Conservation (phyloP, 305 asterid species). For the Galium porrigens region DNA sequence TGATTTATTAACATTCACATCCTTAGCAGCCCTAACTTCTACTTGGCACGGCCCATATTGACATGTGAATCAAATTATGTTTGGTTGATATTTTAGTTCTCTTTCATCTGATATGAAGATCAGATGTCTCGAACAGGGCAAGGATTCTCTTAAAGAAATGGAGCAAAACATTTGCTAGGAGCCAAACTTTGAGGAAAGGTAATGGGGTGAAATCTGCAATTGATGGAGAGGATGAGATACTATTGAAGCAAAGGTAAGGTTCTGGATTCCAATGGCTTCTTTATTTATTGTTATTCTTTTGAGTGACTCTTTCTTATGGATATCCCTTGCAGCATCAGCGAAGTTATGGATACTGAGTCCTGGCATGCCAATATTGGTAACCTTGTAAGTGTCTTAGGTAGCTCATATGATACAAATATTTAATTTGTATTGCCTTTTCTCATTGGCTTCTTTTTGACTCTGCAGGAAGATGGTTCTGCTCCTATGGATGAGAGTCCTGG, state of each 20-base stretch:
- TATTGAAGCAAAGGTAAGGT: constrained; percentile 75
- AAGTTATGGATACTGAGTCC: constrained; percentile 57
- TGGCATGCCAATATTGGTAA: constrained; percentile 42
- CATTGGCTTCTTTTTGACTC: constrained; percentile 19
- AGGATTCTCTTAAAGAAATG: constrained; percentile 53
- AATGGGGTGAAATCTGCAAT: constrained; percentile 44
- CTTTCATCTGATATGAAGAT: constrained; percentile 68
- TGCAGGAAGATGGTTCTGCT: constrained; percentile 44
- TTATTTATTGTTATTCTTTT: constrained; percentile 9
- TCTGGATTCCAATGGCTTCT: constrained; percentile 9
- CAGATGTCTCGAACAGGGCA: constrained; percentile 96
- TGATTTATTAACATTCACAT: neutral
- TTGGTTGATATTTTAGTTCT: constrained; percentile 28
- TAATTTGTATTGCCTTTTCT: constrained; percentile 11
- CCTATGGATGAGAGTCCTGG: constrained; percentile 36
- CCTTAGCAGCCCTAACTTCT: neutral
- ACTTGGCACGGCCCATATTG: neutral
- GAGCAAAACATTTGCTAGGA: constrained; percentile 65
- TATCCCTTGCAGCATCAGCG: constrained; percentile 53
- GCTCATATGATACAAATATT: constrained; percentile 10
- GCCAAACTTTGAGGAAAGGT: constrained; percentile 41
- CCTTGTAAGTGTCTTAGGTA: constrained; percentile 33
- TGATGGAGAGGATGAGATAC: constrained; percentile 60
- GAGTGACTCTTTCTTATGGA: constrained; percentile 9
- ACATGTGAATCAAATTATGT: neutral